Conservation (phyloP, 352 stramenopile species). For the Phytopythium delawarense region DNA sequence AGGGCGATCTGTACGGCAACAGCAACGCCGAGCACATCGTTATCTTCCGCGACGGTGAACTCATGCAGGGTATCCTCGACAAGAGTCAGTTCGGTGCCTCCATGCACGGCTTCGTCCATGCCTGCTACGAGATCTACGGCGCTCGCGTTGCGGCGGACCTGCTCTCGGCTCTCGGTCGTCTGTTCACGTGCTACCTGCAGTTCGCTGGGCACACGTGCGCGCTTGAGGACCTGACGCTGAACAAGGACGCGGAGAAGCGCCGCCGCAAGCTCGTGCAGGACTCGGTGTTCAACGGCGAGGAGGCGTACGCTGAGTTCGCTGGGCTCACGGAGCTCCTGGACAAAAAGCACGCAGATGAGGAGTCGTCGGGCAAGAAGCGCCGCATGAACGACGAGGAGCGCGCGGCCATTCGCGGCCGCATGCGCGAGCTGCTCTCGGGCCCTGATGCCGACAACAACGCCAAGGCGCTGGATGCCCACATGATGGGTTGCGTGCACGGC, state of each 20-base stretch:
- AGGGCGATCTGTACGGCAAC: slow-evolving; percentile 92
- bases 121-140: slow-evolving; percentile 92
- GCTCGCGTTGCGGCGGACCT: slow-evolving; percentile 79
- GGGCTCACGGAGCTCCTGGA: slow-evolving; percentile 66
- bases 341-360: slow-evolving; percentile 49
- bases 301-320: slow-evolving; percentile 84
- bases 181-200: slow-evolving; percentile 98
- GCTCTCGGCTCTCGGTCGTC: slow-evolving; percentile 76
- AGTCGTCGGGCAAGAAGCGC: slow-evolving; percentile 52
- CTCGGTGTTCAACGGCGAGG: slow-evolving; percentile 73
- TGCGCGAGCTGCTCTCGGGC: slow-evolving; percentile 69
- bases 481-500: slow-evolving; percentile 88
- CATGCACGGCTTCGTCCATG: slow-evolving; percentile 98
- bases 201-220: slow-evolving; percentile 98
- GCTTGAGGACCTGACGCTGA: slow-evolving; percentile 98
- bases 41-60: slow-evolving; percentile 93
- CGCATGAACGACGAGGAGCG: slow-evolving; percentile 84
- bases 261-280: slow-evolving; percentile 88
- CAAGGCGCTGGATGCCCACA: slow-evolving; percentile 82
- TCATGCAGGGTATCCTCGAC: slow-evolving; percentile 97
- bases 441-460: slow-evolving; percentile 71
- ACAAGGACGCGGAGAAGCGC: slow-evolving; percentile 88
- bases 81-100: slow-evolving; percentile 98
- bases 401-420: slow-evolving; percentile 62
- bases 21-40: slow-evolving; percentile 96